These are phyloP conservation scores for Aureobasidium leucospermi DNA, from an alignment of 2,329 filamentous ascomycete species.

Conservation along the genomic window DNA sequence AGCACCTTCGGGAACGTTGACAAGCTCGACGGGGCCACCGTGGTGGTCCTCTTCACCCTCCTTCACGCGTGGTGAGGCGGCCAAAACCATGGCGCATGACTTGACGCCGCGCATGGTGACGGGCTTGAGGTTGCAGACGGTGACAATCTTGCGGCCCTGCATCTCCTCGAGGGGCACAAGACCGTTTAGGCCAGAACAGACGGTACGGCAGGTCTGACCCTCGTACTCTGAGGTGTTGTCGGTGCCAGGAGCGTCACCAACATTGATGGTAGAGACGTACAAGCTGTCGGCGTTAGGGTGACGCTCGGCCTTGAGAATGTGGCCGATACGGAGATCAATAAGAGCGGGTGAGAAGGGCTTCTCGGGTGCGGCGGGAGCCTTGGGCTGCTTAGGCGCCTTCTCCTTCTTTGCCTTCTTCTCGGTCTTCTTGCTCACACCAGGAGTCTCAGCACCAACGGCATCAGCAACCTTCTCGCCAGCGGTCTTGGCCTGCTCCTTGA, in stretches of 20 bases:
- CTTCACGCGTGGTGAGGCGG: slow-evolving; percentile 75
- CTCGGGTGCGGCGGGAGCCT: slow-evolving; percentile 53
- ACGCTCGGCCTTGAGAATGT: slow-evolving; percentile 91
- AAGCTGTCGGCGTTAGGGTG: slow-evolving; percentile 96
- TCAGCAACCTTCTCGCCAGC: slow-evolving; percentile 44
- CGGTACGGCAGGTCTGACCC: slow-evolving; percentile 84
- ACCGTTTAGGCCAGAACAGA: slow-evolving; percentile 94
- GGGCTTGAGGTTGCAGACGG: slow-evolving; percentile 96
- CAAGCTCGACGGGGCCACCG: slow-evolving; percentile 85
- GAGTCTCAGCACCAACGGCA: slow-evolving; percentile 37
- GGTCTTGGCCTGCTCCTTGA: slow-evolving; percentile 43
- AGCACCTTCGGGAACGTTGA: slow-evolving; percentile 69
- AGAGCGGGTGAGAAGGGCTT: slow-evolving; percentile 74
- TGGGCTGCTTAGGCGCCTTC: slow-evolving; percentile 69
- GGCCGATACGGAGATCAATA: slow-evolving; percentile 92
- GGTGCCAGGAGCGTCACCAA: slow-evolving; percentile 76
- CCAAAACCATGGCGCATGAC: slow-evolving; percentile 82
- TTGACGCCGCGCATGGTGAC: slow-evolving; percentile 96
- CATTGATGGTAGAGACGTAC: slow-evolving; percentile 90
- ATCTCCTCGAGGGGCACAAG: slow-evolving; percentile 89
- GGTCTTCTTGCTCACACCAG: slow-evolving; percentile 40
- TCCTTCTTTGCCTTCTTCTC: slow-evolving; percentile 67
- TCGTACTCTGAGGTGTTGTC: slow-evolving; percentile 90
- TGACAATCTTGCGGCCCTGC: slow-evolving; percentile 91
- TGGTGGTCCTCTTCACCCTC: slow-evolving; percentile 81